A percentile compares a stretch with the other conserved stretches of the same genome.
phyloP scores from a whole-genome alignment of 208 protist species.

The Acanthamoeba divionensis region DNA sequence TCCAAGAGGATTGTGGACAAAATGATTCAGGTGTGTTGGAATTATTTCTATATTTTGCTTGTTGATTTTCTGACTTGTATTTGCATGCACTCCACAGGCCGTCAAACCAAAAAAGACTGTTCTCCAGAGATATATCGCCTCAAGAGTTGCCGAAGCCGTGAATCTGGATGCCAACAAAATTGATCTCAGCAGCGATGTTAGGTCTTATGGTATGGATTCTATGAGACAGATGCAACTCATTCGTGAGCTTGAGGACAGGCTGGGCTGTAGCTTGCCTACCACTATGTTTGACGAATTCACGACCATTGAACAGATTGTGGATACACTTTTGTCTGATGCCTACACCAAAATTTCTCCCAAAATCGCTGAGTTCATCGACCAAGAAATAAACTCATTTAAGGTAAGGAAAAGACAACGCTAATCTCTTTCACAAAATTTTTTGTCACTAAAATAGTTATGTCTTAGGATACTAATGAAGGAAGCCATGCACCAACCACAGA shows the following conservation, averaged over 20 bases:
- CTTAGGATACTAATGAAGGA: no score
- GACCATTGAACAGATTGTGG: conserved; percentile 9
- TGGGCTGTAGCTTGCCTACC: background rate
- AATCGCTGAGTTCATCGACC: conserved; percentile 23
- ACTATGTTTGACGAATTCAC: conserved; percentile 9
- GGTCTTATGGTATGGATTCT: conserved; percentile 6
- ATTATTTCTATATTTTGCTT: no score
- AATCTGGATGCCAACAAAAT: background rate
- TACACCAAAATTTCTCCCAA: conserved; percentile 28
- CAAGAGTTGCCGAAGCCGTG: background rate
- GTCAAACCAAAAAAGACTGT: background rate
- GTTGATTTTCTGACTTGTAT: no score
- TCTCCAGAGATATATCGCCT: conserved; percentile 3
- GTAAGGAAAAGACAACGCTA: background rate
- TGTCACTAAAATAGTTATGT: no score
- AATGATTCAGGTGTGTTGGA: no score
- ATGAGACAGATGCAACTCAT: background rate
- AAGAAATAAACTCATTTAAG: background rate
- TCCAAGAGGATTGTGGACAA: no score
- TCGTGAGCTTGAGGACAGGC: background rate
- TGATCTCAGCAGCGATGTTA: background rate
- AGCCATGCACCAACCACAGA: no score
- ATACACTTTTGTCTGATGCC: background rate
- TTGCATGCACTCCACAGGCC: no score
- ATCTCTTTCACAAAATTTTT: no score